Base-by-base conservation (phyloP, 257 asterid genomes). In the Petunia axillaris region DNA sequence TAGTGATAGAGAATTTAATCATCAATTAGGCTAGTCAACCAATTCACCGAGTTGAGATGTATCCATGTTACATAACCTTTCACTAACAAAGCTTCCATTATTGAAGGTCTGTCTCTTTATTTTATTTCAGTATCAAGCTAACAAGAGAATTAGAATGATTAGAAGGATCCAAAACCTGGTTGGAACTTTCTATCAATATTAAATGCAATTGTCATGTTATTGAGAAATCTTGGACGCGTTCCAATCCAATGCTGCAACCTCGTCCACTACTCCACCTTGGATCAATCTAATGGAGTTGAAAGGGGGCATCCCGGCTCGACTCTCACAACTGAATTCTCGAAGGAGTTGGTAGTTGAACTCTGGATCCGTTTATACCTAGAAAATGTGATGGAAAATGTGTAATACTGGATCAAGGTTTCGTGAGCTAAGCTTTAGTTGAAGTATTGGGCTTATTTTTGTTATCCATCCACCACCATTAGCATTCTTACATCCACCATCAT, bases 21-120 rank as follows among this genome's bases (percentile, higher is more conserved):
- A 67, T 43, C 7, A 13, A 67, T 43, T 67, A 35, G 36, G 55
- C n/a, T 9, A 37, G 55, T 67, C 75, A 67, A 41, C 55, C 9
- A 4, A 68, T 46, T 2, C 7, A 68, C 10, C n/a, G 76, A 67
- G 8, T 67, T 66, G 75, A 15, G 54, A 41, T 67, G 38, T 15
- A 41, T 67, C 75, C 75, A n/a, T 41, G 75, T 67, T 54, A n/a
- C 8, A 67, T 8, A 41, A 41, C 11, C 6, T n/a, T 67, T 43
- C 75, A 15, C 8, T n/a, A 67, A 38, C 40, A 16, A 67, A n/a
- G 6, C 7, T n/a, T 8, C 52, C 9, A 5, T 15, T 9, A 13
- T 16, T 68, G 25, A 68, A 43, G 57, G 57, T 68, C 46, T 68
- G 57, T 46, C 76, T 68, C 59, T 54, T 39, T 68, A 43, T 43